A percentile compares a stretch with the other conserved stretches of the same genome.
Conservation (phyloP, 257 asterid genomes). For the Jacaranda copaia region DNA sequence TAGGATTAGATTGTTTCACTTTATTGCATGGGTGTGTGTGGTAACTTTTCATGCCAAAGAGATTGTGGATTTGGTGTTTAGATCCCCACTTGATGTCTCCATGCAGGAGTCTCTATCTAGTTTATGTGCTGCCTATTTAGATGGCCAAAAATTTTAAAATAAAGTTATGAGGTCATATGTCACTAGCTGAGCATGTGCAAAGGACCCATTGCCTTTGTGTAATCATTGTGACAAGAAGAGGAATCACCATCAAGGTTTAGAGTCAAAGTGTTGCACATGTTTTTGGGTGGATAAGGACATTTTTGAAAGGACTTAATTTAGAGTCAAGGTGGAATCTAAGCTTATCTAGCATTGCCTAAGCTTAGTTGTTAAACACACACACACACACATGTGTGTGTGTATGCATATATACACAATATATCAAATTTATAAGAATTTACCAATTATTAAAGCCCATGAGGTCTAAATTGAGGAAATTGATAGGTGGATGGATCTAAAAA, state of each 20-base stretch:
- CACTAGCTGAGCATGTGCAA: constrained; percentile 46
- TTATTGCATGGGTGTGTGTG: constrained; percentile 36
- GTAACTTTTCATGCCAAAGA: constrained; percentile 41
- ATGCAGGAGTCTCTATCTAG: constrained; percentile 57
- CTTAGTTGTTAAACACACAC: not conserved
- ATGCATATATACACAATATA: not conserved
- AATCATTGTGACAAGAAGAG: constrained; percentile 44
- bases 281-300: constrained; percentile 37
- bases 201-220: constrained; percentile 44
- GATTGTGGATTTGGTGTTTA: constrained; percentile 28
- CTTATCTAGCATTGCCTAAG: not conserved
- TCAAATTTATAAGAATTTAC: too few relatives aligned
- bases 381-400: not conserved
- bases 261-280: constrained; percentile 38
- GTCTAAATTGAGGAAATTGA: too few relatives aligned
- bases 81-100: constrained; percentile 58
- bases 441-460: too few relatives aligned
- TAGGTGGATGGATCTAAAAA: too few relatives aligned
- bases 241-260: constrained; percentile 32
- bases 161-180: constrained; percentile 29
- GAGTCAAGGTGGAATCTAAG: not conserved
- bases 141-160: constrained; percentile 34
- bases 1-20: constrained; percentile 31
- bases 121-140: constrained; percentile 41
- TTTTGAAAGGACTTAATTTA: constrained; percentile 14